Evolutionary conservation across 768 basidiomycete species (phyloP).

Genomic region (Tulasnella sp.): DNA sequence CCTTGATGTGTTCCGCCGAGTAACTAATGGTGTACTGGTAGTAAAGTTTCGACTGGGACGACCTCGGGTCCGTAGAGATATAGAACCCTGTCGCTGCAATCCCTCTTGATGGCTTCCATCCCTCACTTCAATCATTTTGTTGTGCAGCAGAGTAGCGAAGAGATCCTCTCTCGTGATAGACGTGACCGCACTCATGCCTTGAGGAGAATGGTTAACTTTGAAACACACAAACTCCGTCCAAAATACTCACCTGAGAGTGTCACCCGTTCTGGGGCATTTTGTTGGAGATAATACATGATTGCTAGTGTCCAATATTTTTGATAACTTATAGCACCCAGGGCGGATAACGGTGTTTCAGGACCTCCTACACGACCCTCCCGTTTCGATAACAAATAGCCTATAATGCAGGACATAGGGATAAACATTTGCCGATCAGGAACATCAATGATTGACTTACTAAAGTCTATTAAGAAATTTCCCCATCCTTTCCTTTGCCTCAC

Average conservation of each 20-base stretch:
- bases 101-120: not conserved
- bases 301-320: slow-evolving; percentile 87
- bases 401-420: not conserved
- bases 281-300: slow-evolving; percentile 63
- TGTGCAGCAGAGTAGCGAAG: slow-evolving; percentile 54
- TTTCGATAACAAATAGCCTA: slow-evolving; percentile 91
- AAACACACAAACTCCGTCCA: not conserved
- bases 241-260: slow-evolving; percentile 56
- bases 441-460: slow-evolving; percentile 51
- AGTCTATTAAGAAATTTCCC: slow-evolving; percentile 95
- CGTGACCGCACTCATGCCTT: slow-evolving; percentile 71
- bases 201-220: slow-evolving; percentile 15
- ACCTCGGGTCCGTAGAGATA: not conserved
- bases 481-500: slow-evolving; percentile 90
- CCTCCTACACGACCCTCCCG: slow-evolving; percentile 84
- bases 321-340: slow-evolving; percentile 87
- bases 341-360: slow-evolving; percentile 92
- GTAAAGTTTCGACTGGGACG: not conserved
- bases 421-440: not conserved
- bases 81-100: not conserved
- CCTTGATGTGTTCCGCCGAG: not conserved
- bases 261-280: slow-evolving; percentile 44
- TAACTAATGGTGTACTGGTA: not conserved
- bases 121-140: slow-evolving; percentile 50
- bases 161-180: slow-evolving; percentile 89